Percentiles rank a stretch among this genome's conserved stretches.
phyloP scores from a whole-genome alignment of 331 rosid genomes.

The Malus hybrid region DNA sequence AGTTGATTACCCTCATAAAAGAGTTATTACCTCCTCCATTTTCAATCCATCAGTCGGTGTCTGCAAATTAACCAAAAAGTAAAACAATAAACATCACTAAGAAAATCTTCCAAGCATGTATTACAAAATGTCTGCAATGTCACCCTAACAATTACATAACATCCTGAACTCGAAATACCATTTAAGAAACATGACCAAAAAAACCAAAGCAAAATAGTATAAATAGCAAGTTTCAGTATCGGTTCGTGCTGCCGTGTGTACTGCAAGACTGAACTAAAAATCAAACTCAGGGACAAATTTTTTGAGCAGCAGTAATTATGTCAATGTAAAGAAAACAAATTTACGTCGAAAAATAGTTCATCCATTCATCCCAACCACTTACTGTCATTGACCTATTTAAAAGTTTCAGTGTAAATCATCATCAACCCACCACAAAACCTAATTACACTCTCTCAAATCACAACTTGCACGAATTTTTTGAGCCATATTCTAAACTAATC shows the following conservation, averaged over 20 bases:
- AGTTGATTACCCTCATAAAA: neutral
- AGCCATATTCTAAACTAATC: no score
- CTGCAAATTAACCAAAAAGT: constrained; percentile 33
- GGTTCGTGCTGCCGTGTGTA: neutral
- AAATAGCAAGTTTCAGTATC: neutral
- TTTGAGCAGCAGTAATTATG: neutral
- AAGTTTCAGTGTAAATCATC: neutral
- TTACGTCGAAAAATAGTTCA: neutral
- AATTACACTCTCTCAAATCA: neutral
- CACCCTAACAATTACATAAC: neutral
- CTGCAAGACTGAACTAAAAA: neutral
- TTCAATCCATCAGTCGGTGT: constrained; percentile 60
- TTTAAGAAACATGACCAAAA: neutral
- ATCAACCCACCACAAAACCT: neutral
- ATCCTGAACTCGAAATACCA: neutral
- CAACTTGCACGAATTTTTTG: neutral
- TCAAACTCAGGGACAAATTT: neutral
- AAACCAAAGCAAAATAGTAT: neutral
- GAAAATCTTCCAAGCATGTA: neutral
- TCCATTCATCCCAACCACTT: neutral
- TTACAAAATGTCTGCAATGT: no score
- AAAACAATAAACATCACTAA: neutral
- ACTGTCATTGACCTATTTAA: neutral
- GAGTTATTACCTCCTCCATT: constrained; percentile 50
- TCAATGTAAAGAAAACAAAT: neutral